These are phyloP conservation scores for Lobosporangium transversale DNA, from an alignment of 192 early-diverging fungal genomes.

Conservation along the genomic window DNA sequence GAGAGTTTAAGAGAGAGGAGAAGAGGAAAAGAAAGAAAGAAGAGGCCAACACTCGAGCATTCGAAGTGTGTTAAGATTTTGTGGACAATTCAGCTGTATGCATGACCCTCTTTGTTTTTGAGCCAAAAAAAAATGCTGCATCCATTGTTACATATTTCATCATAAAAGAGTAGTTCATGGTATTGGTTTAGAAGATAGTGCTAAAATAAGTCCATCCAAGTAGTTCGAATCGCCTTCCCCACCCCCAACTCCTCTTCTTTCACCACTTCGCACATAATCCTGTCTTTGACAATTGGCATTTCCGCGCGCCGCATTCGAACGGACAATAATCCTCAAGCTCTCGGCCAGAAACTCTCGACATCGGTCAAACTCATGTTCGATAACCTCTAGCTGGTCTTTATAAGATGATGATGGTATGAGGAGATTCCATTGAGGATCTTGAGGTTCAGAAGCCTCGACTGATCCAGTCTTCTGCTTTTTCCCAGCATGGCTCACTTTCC, in stretches of 20 bases:
- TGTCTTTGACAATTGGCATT: neutral
- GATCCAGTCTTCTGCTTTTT: conserved; percentile 27
- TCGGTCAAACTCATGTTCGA: conserved; percentile 39
- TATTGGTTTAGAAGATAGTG: conserved; percentile 23
- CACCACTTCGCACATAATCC: neutral
- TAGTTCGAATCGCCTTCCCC: conserved; percentile 46
- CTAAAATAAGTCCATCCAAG: conserved; percentile 36
- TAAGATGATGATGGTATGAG: neutral
- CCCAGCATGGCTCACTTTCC: no score
- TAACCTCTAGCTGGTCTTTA: conserved; percentile 19
- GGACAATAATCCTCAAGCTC: conserved; percentile 33
- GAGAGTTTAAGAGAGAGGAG: no score
- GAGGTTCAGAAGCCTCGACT: neutral
- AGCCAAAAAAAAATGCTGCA: no score
- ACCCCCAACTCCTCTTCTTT: neutral
- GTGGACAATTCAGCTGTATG: no score
- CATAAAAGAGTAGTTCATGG: no score
- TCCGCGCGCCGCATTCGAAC: conserved; percentile 40
- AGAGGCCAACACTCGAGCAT: no score
- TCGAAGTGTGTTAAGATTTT: no score
- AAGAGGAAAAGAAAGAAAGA: no score
- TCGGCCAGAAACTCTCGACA: conserved; percentile 41
- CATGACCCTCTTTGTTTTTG: no score
- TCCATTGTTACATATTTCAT: no score
- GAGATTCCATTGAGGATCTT: neutral